Base-by-base conservation (phyloP, 768 basidiomycete species). In the Trichaptum fuscoviolaceum region DNA sequence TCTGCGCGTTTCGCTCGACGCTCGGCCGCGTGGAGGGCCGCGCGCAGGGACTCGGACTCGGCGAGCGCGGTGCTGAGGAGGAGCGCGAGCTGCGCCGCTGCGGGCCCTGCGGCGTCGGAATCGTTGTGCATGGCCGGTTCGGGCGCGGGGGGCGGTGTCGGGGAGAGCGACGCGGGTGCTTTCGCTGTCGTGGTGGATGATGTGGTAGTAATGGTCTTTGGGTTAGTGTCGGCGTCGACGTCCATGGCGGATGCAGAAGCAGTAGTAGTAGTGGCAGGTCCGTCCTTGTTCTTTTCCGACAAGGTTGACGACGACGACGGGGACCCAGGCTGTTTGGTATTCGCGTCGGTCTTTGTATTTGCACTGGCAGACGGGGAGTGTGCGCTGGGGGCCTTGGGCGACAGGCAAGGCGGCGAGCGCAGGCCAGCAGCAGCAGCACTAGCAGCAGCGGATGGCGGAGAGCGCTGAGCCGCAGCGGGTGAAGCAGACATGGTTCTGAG, bases 1-100 rank as follows among this genome's bases (percentile, higher is more conserved):
- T 89, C 89, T 0, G 83, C 80, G 68, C 83, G 81, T 58, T 87
- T 87, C 0, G 84, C 83, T 59, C 86, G 81, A 64, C 79, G 81
- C 35, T 75, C 73, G 0, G 76, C 67, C 0, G 69, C 20, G 1
- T 71, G 66, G 68, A 89, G 83, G 66, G 89, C 85, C 36, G 77
- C 78, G 23, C 80, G 78, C 61, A 89, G 81, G 24, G 64, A 15
- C 12, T 89, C 88, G 36, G 76, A 73, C 59, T 89, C 87, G 69
- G 77, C 77, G 70, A 84, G 85, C 60, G 84, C 79, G 42, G 81
- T 77, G 5, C 83, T 72, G 72, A 90, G 85, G 62, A 89, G 81
- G 7, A 78, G 70, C 17, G 88, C 87, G 71, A 90, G 85, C 66
- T 84, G 81, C 0, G 85, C 76, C 69, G 85, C 79, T 20, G 81